Percentiles rank a stretch among this genome's conserved stretches.
Conservation (phyloP, 2,329 filamentous ascomycete genomes). For the Pleoardoris graminearum region DNA sequence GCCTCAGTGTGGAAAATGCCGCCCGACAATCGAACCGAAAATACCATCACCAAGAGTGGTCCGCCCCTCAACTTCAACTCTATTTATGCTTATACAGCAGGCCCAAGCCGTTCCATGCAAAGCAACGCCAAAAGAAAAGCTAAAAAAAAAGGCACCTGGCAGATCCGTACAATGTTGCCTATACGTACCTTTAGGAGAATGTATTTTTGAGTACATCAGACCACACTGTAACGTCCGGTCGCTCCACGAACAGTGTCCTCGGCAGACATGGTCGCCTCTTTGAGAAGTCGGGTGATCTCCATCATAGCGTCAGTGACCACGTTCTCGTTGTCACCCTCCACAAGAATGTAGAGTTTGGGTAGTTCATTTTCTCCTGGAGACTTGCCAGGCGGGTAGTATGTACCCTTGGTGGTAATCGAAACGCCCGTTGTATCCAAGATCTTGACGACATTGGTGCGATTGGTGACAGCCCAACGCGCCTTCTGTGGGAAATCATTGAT, state of each 20-base stretch:
- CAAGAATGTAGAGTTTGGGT: slow-evolving; percentile 96
- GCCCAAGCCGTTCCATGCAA: neutral
- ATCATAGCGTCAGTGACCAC: slow-evolving; percentile 88
- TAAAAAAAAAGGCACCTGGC: neutral
- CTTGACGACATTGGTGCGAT: slow-evolving; percentile 97
- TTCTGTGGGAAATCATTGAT: slow-evolving; percentile 99
- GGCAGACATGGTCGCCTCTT: slow-evolving; percentile 87
- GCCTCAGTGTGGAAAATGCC: neutral
- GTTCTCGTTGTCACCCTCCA: slow-evolving; percentile 94
- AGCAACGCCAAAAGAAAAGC: neutral
- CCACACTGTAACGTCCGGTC: slow-evolving; percentile 80
- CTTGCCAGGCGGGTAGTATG: slow-evolving; percentile 81
- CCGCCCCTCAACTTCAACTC: neutral
- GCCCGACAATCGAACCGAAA: neutral
- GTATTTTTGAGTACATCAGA: slow-evolving; percentile 15
- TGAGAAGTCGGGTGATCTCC: slow-evolving; percentile 83
- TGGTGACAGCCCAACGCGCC: slow-evolving; percentile 97
- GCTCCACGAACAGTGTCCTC: slow-evolving; percentile 76
- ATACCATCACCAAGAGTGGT: neutral
- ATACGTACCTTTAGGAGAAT: slow-evolving; percentile 10
- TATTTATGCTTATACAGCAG: neutral
- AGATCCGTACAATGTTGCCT: neutral
- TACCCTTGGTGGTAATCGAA: slow-evolving; percentile 96
- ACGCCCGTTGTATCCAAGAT: slow-evolving; percentile 93
- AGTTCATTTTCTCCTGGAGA: slow-evolving; percentile 72